Base-by-base conservation (phyloP, 257 asterid species). In the Craterostigma plantagineum region DNA sequence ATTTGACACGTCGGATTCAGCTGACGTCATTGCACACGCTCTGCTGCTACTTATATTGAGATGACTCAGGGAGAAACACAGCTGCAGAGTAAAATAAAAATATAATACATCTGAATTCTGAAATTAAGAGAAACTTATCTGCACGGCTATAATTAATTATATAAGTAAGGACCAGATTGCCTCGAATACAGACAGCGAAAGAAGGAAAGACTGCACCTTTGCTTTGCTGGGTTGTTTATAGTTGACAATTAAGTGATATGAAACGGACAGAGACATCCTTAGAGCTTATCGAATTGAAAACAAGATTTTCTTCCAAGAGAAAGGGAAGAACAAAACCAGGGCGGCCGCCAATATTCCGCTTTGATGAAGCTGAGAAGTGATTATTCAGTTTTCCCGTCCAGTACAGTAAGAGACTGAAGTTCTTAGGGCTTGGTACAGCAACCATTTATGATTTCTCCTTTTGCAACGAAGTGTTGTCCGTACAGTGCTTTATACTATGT, bases 1-100 rank as follows among this genome's bases (percentile, higher is more conserved):
- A 36, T 48, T 59, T 4, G 90, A 63, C 46, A 60, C 69, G 45
- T 70, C 79, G 6, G 30, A 2, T 45, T 66, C 65, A 16, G 59
- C 48, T 18, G 76, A 60, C 37, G 63, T 54, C 34, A 61, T 56
- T n/a, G 93, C 71, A 54, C 62, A 49, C 39, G 70, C 60, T 64
- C 54, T 72, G 56, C 53, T 58, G 38, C 61, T 53, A 10, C 50
- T 58, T 59, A 62, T 63, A 55, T 62, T 49, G 34, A 30, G 42
- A 33, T 12, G 52, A 44, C 51, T 51, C 4, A 58, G 47, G 27
- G 50, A 33, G 46, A 59, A 55, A 46, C n/a, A 27, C 41, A 54
- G 40, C 93, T 76, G 66, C 72, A 55, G 53, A 47, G 45, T 8
- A 57, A 17, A 46, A 10, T 15, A 6, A 23, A 23, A 33, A 46